Base-by-base conservation (phyloP, 1,284 basidiomycete species). In the Pholiota adiposa region DNA sequence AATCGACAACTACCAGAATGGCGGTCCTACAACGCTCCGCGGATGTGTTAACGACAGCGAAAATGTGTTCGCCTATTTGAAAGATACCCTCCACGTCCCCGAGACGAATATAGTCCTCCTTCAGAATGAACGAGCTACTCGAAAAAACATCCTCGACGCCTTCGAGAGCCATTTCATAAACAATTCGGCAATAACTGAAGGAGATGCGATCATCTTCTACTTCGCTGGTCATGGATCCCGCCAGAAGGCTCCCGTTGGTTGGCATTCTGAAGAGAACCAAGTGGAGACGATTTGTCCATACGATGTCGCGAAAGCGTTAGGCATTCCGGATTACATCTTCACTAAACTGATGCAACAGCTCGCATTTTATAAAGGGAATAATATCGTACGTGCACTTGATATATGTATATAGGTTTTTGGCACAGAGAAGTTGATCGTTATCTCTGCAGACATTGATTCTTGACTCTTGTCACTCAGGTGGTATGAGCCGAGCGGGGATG, bases 161-260 rank as follows among this genome's bases (percentile, higher is more conserved):
- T 84, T 90, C 67, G 81, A 81, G 75, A 73, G 73, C 3, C 86
- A 89, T 64, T 77, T 90, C 38, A 73, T 84, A 62, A 82, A 83
- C 67, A 88, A 90, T 65, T 73, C 80, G 11, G 72, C 72, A 23
- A 86, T 90, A 53, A 78, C 83, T 38, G 72, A 70, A 27, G 87
- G 83, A 16, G 87, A 90, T 60, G 83, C 87, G 31, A 79, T 90
- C 43, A 65, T 90, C 60, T 70, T 90, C 55, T 90, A 87, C 66
- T 90, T 87, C 65, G 85, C 88, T 34, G 87, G 88, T 18, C 87
- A 89, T 67, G 88, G 88, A 16, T 85, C 83, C 67, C 77, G 73
- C 54, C 69, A 85, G 38, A 69, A 74, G 16, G 81, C 85, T 25
- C 87, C 87, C 51, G 70, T 74, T 43, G 83, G 79, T 51, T 88